Base-by-base conservation (phyloP, 2,329 filamentous ascomycete species). In the Aulographum hederae region DNA sequence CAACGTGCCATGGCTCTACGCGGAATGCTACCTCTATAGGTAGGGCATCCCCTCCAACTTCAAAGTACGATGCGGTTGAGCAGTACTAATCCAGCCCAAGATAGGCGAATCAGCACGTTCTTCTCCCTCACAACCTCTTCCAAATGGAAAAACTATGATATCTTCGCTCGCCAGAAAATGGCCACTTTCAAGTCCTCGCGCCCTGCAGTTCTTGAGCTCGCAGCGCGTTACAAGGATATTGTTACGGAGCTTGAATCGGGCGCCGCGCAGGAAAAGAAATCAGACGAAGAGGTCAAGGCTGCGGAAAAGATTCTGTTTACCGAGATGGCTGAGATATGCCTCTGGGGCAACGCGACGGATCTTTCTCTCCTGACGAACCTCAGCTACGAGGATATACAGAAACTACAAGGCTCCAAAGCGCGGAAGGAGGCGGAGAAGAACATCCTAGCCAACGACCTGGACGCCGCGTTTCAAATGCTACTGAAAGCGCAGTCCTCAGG, bases 291-390 rank as follows among this genome's bases (percentile, higher is more conserved):
- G 40, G 47, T 72, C 31, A 66, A 70, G 18, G 69, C 76, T 34
- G 73, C 79, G 0, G 79, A 91, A 48, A 70, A 72, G 47, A 55
- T 85, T 1, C 60, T 94, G 17, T 95, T 95, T 57, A 65, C 65
- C 16, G 86, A 95, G 50, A 91, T 95, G 78, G 85, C 77, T 54
- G 82, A 94, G 61, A 89, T 94, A 43, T 94, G 85, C 50, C 68
- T 95, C 2, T 95, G 86, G 86, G 86, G 86, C 8, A 95, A 95
- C 51, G 89, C 86, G 2, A 95, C 86, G 0, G 89, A 95, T 51
- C 63, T 95, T 11, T 92, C 82, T 0, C 74, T 95, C 14, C 64
- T 95, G 34, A 93, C 85, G 0, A 84, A 77, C 43, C 66, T 94
- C 34, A 81, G 78, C 2, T 93, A 93, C 52, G 85, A 94, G 45